Evolutionary conservation across 805 yeast genomes (phyloP).

Genomic region (Candida maltosa): DNA sequence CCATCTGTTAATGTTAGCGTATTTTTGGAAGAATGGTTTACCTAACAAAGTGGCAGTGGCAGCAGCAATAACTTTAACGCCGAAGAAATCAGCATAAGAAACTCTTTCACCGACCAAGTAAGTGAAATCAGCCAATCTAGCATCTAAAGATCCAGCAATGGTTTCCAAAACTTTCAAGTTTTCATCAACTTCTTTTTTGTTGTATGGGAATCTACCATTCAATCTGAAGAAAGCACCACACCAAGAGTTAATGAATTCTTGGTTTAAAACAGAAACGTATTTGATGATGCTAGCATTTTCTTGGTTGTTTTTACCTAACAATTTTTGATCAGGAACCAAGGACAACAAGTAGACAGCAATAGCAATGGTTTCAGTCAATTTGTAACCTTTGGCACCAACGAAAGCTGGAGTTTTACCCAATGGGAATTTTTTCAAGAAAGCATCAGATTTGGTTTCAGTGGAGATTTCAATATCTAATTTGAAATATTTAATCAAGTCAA

Average conservation of each 20-base stretch:
- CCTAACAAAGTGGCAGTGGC: conserved; percentile 53
- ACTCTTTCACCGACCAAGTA: conserved; percentile 65
- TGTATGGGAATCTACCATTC: conserved; percentile 67
- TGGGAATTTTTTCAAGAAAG: conserved; percentile 55
- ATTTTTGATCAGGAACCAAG: conserved; percentile 28
- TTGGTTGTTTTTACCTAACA: conserved; percentile 62
- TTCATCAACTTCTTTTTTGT: conserved; percentile 65
- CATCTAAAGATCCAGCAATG: conserved; percentile 47
- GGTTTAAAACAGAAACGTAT: conserved; percentile 76
- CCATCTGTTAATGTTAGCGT: conserved; percentile 72
- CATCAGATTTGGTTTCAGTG: conserved; percentile 36
- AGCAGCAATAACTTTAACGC: too few species aligned
- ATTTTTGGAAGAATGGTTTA: conserved; percentile 55
- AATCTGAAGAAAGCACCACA: conserved; percentile 56
- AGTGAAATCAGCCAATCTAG: conserved; percentile 56
- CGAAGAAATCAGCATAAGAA: conserved; percentile 57
- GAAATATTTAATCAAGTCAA: conserved; percentile 55
- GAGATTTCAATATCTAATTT: conserved; percentile 55
- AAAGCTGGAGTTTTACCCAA: conserved; percentile 65
- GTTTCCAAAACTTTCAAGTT: conserved; percentile 35
- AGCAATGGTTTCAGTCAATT: conserved; percentile 68
- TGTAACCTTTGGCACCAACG: conserved; percentile 67
- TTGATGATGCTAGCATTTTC: conserved; percentile 66
- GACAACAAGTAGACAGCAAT: conserved; percentile 44
- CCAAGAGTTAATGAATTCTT: conserved; percentile 53